A percentile compares a stretch with the other conserved stretches of the same genome.
Evolutionary conservation across 768 basidiomycete species (phyloP).

Genomic region (Lactarius tabidus): DNA sequence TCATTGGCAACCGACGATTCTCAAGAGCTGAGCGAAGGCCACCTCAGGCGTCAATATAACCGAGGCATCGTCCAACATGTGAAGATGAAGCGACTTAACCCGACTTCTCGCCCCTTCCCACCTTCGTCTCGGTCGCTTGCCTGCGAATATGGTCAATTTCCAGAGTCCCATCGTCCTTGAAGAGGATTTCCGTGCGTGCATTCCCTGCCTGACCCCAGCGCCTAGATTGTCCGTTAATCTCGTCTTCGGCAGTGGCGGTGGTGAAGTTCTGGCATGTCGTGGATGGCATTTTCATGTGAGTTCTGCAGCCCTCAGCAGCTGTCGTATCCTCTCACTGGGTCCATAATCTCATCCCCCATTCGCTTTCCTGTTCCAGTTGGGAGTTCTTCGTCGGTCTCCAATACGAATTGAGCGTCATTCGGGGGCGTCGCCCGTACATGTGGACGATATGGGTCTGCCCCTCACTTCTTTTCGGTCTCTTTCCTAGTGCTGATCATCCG

Average conservation of each 20-base stretch:
- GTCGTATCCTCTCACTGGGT: no score
- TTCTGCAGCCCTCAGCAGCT: no score
- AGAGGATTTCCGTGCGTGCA: not conserved
- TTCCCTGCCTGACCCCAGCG: not conserved
- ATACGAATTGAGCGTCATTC: not conserved
- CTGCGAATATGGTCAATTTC: slow-evolving; percentile 5
- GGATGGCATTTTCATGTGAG: slow-evolving; percentile 11
- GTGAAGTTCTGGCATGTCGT: slow-evolving; percentile 12
- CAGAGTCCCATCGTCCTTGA: not conserved
- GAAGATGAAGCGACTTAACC: no score
- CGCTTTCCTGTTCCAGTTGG: not conserved
- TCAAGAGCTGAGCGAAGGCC: no score
- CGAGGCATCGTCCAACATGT: no score
- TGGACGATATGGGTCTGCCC: slow-evolving; percentile 14
- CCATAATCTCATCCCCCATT: no score
- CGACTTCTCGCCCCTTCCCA: not conserved
- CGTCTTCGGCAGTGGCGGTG: no score
- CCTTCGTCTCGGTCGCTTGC: not conserved
- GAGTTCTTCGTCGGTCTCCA: not conserved
- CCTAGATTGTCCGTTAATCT: no score
- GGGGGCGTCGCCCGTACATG: slow-evolving; percentile 1
- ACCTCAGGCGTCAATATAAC: not conserved
- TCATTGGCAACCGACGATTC: not conserved
- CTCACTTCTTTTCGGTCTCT: not conserved
- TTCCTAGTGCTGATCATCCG: not conserved